Evolutionary conservation across 1,139 yeast species (phyloP).

Genomic region (Diutina mesorugosa): DNA sequence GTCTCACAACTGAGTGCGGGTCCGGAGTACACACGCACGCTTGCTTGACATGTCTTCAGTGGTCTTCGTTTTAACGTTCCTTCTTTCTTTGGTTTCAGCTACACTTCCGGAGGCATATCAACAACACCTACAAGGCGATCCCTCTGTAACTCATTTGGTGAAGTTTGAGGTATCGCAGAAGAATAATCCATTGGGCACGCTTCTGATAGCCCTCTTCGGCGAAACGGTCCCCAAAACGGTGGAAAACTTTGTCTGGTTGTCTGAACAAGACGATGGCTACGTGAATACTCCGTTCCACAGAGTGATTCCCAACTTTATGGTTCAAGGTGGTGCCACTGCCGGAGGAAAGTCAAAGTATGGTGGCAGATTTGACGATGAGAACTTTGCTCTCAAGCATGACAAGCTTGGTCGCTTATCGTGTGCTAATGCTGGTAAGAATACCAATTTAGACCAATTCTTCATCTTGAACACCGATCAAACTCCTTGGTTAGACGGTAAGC

Average conservation of each 20-base stretch:
- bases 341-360: constrained; percentile 16
- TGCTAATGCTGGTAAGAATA: constrained; percentile 30
- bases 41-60: background rate
- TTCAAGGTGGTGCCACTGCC: constrained; percentile 28
- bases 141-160: constrained; percentile 7
- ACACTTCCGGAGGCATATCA: background rate
- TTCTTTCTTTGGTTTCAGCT: background rate
- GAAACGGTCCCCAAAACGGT: constrained; percentile 24
- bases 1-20: background rate
- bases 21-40: background rate
- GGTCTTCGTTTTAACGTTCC: background rate
- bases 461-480: constrained; percentile 16
- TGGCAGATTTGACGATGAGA: constrained; percentile 24
- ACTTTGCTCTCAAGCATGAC: constrained; percentile 20
- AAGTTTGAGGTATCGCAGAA: constrained; percentile 5
- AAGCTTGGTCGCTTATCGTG: constrained; percentile 27
- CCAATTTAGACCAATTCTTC: constrained; percentile 31
- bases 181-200: constrained; percentile 7
- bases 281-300: constrained; percentile 20
- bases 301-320: constrained; percentile 23
- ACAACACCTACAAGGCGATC: constrained; percentile 5
- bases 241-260: constrained; percentile 21
- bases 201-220: constrained; percentile 13
- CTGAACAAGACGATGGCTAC: constrained; percentile 25
- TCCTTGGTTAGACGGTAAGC: constrained; percentile 32